A percentile compares a stretch with the other conserved stretches of the same genome.
phyloP scores from a whole-genome alignment of 768 basidiomycete species.

The Aureoboletus auriporus region DNA sequence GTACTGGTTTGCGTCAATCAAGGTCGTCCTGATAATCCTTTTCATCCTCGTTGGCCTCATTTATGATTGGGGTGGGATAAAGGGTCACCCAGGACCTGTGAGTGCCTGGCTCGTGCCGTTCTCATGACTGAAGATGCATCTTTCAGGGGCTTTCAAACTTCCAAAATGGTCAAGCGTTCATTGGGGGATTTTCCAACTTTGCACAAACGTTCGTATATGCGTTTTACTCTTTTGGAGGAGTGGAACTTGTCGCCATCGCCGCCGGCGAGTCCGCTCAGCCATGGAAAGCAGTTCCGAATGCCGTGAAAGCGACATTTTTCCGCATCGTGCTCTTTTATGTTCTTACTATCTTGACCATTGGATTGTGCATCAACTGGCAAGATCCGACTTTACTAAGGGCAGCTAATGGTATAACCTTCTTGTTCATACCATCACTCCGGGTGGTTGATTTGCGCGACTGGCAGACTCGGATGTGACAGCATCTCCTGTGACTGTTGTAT shows the following conservation, averaged over 20 bases:
- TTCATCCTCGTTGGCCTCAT: slow-evolving; percentile 64
- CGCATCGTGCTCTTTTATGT: slow-evolving; percentile 64
- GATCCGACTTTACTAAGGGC: slow-evolving; percentile 50
- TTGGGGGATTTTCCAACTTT: slow-evolving; percentile 50
- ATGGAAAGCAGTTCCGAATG: slow-evolving; percentile 57
- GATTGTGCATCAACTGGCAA: slow-evolving; percentile 58
- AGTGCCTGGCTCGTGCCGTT: slow-evolving; percentile 10
- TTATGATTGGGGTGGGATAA: slow-evolving; percentile 57
- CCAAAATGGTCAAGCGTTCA: slow-evolving; percentile 46
- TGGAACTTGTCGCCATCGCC: slow-evolving; percentile 70
- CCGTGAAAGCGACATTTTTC: slow-evolving; percentile 67
- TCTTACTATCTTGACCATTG: slow-evolving; percentile 61
- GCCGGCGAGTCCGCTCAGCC: slow-evolving; percentile 67
- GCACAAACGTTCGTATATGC: slow-evolving; percentile 62
- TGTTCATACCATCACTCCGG: too few species aligned
- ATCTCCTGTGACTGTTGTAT: slow-evolving; percentile 62
- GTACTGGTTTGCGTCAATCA: slow-evolving; percentile 63
- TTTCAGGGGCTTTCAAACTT: slow-evolving; percentile 49
- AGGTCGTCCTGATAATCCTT: slow-evolving; percentile 56
- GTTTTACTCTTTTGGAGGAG: slow-evolving; percentile 66
- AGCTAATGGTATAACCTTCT: slow-evolving; percentile 34
- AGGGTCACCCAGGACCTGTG: slow-evolving; percentile 55
- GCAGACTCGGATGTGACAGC: slow-evolving; percentile 48
- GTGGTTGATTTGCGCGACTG: background rate
- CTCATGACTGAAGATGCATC: background rate